Conservation (phyloP, 352 stramenopile species). For the Phytophthora multivora region DNA sequence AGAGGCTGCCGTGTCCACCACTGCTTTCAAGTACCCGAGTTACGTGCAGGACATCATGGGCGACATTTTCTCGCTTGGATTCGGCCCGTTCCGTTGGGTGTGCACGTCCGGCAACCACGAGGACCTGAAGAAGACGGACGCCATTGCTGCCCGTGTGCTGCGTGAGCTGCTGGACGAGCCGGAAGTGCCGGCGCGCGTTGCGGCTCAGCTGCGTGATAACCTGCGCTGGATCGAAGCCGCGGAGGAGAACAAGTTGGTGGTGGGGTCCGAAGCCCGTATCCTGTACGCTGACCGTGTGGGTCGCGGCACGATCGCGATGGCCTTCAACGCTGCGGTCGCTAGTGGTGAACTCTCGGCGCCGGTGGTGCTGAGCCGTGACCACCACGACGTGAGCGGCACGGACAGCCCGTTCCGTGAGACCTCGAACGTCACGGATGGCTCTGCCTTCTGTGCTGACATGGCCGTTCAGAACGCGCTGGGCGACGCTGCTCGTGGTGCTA, state of each 20-base stretch:
- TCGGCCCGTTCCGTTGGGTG: slow-evolving; percentile 91
- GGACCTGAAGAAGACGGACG: slow-evolving; percentile 81
- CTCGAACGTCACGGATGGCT: slow-evolving; percentile 88
- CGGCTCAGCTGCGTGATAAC: slow-evolving; percentile 84
- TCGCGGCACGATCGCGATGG: slow-evolving; percentile 73
- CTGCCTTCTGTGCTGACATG: slow-evolving; percentile 89
- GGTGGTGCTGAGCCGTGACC: slow-evolving; percentile 86
- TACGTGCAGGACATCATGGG: slow-evolving; percentile 93
- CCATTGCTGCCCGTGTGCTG: slow-evolving; percentile 73
- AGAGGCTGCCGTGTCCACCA: slow-evolving; percentile 68
- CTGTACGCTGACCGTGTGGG: slow-evolving; percentile 86
- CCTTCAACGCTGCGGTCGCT: slow-evolving; percentile 85
- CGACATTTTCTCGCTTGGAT: slow-evolving; percentile 91
- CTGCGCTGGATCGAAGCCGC: slow-evolving; percentile 86
- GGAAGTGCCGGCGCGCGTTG: slow-evolving; percentile 51
- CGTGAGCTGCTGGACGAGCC: slow-evolving; percentile 64
- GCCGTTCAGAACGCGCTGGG: slow-evolving; percentile 90
- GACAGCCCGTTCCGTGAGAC: slow-evolving; percentile 91
- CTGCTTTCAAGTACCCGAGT: slow-evolving; percentile 85
- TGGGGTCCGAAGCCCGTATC: slow-evolving; percentile 89
- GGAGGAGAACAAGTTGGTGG: slow-evolving; percentile 85
- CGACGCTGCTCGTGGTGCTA: slow-evolving; percentile 81
- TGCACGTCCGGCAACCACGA: slow-evolving; percentile 70
- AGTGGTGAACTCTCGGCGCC: slow-evolving; percentile 66
- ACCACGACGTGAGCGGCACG: slow-evolving; percentile 90